These are phyloP conservation scores for Fusarium chlamydosporum DNA, from an alignment of 2,329 filamentous ascomycete species.

Conservation along the genomic window DNA sequence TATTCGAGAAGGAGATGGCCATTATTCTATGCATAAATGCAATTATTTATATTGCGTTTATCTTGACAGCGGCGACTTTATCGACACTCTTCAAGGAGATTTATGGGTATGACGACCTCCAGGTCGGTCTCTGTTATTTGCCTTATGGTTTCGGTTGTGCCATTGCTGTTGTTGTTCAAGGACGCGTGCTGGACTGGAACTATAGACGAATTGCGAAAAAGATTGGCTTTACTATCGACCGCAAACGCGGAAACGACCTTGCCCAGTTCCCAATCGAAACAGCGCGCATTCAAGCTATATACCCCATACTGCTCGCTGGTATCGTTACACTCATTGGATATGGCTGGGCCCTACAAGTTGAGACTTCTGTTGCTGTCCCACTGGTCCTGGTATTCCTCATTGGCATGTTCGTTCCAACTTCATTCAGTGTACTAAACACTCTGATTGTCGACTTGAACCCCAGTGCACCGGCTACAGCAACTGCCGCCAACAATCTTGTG, in stretches of 20 bases:
- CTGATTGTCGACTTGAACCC: conserved; percentile 75
- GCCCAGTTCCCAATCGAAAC: conserved; percentile 68
- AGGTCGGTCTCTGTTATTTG: conserved; percentile 68
- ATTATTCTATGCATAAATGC: conserved; percentile 67
- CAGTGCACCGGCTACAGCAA: conserved; percentile 71
- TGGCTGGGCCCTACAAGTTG: conserved; percentile 69
- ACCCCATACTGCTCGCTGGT: conserved; percentile 68
- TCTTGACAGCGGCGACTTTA: conserved; percentile 67
- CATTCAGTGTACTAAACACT: conserved; percentile 74
- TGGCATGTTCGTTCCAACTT: conserved; percentile 70
- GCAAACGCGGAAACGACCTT: conserved; percentile 68
- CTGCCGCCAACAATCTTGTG: conserved; percentile 74
- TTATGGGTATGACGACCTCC: conserved; percentile 65
- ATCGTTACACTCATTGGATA: conserved; percentile 67
- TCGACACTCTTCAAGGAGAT: conserved; percentile 66
- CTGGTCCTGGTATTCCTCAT: conserved; percentile 70
- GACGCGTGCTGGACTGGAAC: conserved; percentile 75
- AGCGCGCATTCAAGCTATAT: conserved; percentile 67
- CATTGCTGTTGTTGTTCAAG: conserved; percentile 65
- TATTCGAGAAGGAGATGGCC: conserved; percentile 71
- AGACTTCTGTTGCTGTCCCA: conserved; percentile 67
- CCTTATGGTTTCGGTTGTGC: conserved; percentile 67
- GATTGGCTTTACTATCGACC: conserved; percentile 72
- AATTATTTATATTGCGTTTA: conserved; percentile 69
- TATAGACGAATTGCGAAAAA: conserved; percentile 76